Conservation (phyloP, 768 basidiomycete genomes). For the Lepiota brunneoincarnata region DNA sequence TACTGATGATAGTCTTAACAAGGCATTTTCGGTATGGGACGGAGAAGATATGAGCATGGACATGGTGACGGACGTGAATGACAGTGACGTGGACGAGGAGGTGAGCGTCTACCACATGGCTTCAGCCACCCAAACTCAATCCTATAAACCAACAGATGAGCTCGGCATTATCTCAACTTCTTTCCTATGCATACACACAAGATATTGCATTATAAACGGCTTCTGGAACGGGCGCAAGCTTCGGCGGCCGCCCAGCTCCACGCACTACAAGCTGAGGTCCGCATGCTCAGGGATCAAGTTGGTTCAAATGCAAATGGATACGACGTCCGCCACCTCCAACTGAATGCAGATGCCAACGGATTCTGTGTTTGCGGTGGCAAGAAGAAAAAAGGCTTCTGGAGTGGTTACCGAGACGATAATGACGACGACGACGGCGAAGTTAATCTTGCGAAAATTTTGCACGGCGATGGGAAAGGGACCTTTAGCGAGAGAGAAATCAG, state of each 20-base stretch:
- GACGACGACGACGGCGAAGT: slow-evolving; percentile 43
- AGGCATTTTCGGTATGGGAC: slow-evolving; percentile 30
- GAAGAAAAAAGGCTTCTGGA: slow-evolving; percentile 68
- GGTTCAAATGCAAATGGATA: slow-evolving; percentile 17
- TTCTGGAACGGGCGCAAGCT: slow-evolving; percentile 79
- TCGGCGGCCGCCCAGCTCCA: slow-evolving; percentile 80
- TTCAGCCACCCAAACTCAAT: neutral
- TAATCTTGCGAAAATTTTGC: slow-evolving; percentile 42
- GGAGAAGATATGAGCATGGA: slow-evolving; percentile 66
- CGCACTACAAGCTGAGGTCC: slow-evolving; percentile 79
- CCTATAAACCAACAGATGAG: slow-evolving; percentile 29
- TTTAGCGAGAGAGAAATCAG: slow-evolving; percentile 73
- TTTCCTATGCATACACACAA: slow-evolving; percentile 49
- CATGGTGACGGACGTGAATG: slow-evolving; percentile 63
- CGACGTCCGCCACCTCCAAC: slow-evolving; percentile 19
- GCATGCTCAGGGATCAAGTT: slow-evolving; percentile 52
- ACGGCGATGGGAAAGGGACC: slow-evolving; percentile 53
- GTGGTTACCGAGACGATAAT: slow-evolving; percentile 55
- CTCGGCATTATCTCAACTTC: slow-evolving; percentile 33
- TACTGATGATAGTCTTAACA: slow-evolving; percentile 26
- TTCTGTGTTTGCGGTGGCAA: slow-evolving; percentile 58
- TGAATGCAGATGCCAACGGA: slow-evolving; percentile 25
- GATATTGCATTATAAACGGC: slow-evolving; percentile 71
- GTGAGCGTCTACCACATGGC: slow-evolving; percentile 27
- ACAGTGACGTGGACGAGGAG: slow-evolving; percentile 71